These are phyloP conservation scores for Fomitopsis betulina DNA, from an alignment of 1,284 basidiomycete genomes.

Conservation along the genomic window DNA sequence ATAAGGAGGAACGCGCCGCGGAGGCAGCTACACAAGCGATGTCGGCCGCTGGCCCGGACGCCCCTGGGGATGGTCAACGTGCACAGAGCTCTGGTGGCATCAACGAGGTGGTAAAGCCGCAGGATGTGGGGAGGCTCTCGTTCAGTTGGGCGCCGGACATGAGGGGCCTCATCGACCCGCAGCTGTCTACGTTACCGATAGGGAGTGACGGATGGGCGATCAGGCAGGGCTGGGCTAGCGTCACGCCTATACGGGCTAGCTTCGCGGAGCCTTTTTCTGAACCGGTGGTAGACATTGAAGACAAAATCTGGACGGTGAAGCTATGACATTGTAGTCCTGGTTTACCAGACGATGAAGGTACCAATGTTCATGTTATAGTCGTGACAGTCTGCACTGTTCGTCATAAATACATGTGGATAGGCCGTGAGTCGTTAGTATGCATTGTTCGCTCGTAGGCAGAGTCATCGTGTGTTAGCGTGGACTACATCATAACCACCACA, in stretches of 20 bases:
- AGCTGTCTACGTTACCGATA: constrained; percentile 51
- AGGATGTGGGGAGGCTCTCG: constrained; percentile 40
- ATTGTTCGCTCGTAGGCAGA: not conserved
- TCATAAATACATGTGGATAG: not conserved
- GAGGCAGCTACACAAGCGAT: constrained; percentile 17
- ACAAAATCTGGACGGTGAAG: constrained; percentile 51
- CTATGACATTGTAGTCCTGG: constrained; percentile 25
- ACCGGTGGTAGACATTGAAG: constrained; percentile 29
- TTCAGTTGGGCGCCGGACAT: constrained; percentile 86
- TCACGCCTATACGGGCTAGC: constrained; percentile 69
- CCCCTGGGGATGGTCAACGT: constrained; percentile 19
- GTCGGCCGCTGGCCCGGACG: constrained; percentile 41
- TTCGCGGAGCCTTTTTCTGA: constrained; percentile 57
- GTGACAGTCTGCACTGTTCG: not conserved
- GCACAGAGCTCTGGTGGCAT: constrained; percentile 8
- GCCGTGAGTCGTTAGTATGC: not conserved
- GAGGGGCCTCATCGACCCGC: constrained; percentile 61
- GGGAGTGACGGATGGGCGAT: constrained; percentile 84
- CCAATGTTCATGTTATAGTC: not conserved
- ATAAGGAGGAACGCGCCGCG: constrained; percentile 23
- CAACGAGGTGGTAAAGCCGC: constrained; percentile 11
- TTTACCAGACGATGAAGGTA: not conserved
- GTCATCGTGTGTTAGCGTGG: no score
- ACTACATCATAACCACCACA: not conserved
- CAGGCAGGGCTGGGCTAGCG: constrained; percentile 58